Evolutionary conservation across 2,329 filamentous ascomycete genomes (phyloP).

Genomic region (Zasmidium citrigriseum): DNA sequence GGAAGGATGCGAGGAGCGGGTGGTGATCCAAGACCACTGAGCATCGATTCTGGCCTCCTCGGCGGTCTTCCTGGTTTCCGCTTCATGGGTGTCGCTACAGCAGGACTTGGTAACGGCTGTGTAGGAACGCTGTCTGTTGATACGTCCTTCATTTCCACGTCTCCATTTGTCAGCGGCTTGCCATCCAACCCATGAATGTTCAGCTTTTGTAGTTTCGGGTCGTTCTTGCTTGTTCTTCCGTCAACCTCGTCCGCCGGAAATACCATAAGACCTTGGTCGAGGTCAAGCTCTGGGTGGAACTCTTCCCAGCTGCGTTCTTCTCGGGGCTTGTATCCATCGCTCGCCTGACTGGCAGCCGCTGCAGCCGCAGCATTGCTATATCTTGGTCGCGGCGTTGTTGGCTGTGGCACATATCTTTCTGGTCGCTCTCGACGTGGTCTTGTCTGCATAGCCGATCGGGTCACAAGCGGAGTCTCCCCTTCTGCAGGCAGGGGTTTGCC

Average conservation of each 20-base stretch:
- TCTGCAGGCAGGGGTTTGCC: neutral
- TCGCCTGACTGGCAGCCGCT: slow-evolving; percentile 83
- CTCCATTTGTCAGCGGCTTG: slow-evolving; percentile 24
- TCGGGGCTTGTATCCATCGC: slow-evolving; percentile 93
- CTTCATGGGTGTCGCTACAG: slow-evolving; percentile 40
- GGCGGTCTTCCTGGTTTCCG: slow-evolving; percentile 65
- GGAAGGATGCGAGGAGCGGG: slow-evolving; percentile 68
- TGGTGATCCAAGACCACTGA: slow-evolving; percentile 60
- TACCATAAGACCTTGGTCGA: slow-evolving; percentile 75
- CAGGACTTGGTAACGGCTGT: neutral
- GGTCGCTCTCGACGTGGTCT: slow-evolving; percentile 32
- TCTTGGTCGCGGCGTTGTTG: slow-evolving; percentile 60
- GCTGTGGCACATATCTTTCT: slow-evolving; percentile 38
- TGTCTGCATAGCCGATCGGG: slow-evolving; percentile 29
- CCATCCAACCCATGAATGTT: slow-evolving; percentile 21
- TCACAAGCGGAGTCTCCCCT: slow-evolving; percentile 17
- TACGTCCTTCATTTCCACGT: slow-evolving; percentile 30
- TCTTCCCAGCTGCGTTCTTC: slow-evolving; percentile 98
- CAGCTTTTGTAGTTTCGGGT: slow-evolving; percentile 46
- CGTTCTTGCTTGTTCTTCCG: slow-evolving; percentile 53
- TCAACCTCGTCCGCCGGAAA: slow-evolving; percentile 85
- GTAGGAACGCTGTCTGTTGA: slow-evolving; percentile 13
- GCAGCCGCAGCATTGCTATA: slow-evolving; percentile 87
- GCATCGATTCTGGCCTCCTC: slow-evolving; percentile 62
- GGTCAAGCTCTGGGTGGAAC: slow-evolving; percentile 93